These are phyloP conservation scores for Gastrolobium bilobum DNA, from an alignment of 306 rosid species.

Conservation along the genomic window DNA sequence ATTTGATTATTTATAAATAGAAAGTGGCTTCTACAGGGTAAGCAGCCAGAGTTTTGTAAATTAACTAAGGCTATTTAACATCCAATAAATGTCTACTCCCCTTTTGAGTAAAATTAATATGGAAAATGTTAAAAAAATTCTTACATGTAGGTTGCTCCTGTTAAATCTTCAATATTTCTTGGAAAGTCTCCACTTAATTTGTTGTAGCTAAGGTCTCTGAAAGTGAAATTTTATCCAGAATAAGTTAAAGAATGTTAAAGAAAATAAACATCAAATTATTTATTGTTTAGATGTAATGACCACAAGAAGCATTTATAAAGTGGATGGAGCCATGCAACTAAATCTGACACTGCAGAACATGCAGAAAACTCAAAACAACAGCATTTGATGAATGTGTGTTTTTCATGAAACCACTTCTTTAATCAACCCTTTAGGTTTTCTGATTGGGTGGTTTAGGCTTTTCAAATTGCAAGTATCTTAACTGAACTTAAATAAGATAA, in stretches of 20 bases:
- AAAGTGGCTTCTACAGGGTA: background rate
- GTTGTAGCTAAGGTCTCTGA: conserved; percentile 83
- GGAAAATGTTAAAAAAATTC: background rate
- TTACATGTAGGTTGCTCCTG: conserved; percentile 46
- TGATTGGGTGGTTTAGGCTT: background rate
- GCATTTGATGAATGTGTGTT: background rate
- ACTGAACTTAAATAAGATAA: background rate
- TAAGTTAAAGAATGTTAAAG: background rate
- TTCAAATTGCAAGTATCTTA: background rate
- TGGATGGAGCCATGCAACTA: background rate
- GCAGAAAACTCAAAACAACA: background rate
- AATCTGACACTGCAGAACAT: background rate
- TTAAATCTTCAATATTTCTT: background rate
- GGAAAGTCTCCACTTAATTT: conserved; percentile 61
- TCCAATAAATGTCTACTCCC: background rate
- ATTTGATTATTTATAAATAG: background rate
- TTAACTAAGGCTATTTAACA: background rate
- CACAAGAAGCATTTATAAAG: background rate
- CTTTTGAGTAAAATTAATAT: background rate
- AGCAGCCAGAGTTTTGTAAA: background rate
- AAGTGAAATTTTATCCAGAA: conserved; percentile 20
- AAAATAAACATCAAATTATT: background rate
- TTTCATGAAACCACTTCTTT: background rate
- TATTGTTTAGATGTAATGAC: background rate
- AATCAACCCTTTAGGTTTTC: background rate